phyloP scores from a whole-genome alignment of 495 filamentous ascomycete genomes.

The Chaetomidium leptoderma region DNA sequence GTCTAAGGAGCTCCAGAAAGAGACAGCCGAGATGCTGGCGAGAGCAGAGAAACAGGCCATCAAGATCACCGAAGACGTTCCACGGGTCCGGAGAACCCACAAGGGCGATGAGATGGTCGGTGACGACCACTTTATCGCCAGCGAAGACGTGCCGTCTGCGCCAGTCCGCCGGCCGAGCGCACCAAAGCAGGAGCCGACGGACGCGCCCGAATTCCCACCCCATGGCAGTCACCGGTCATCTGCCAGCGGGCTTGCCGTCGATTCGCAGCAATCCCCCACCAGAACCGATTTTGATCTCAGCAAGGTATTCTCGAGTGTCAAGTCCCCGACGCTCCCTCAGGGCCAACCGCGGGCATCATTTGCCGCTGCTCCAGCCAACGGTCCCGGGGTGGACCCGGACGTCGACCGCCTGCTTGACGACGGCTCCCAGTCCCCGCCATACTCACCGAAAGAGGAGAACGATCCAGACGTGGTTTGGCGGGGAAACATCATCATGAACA shows the following conservation, averaged over 20 bases:
- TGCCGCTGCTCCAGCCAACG: constrained; percentile 40
- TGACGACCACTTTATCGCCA: constrained; percentile 47
- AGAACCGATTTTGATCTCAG: constrained; percentile 63
- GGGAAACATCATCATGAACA: constrained; percentile 71
- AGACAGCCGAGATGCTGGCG: constrained; percentile 66
- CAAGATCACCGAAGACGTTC: constrained; percentile 74
- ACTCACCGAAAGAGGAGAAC: constrained; percentile 57
- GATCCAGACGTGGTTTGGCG: constrained; percentile 71
- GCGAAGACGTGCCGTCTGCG: constrained; percentile 39
- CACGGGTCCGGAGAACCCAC: constrained; percentile 83
- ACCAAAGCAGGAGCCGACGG: constrained; percentile 20
- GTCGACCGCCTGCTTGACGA: constrained; percentile 89
- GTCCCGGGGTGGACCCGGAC: constrained; percentile 69
- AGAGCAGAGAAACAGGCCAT: constrained; percentile 80
- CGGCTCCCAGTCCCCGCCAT: constrained; percentile 74
- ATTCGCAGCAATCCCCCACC: constrained; percentile 48
- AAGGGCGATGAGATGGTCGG: constrained; percentile 92
- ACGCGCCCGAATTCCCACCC: background rate
- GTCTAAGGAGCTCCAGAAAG: constrained; percentile 79
- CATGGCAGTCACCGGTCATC: constrained; percentile 1
- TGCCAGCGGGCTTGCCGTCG: constrained; percentile 39
- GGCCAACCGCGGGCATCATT: constrained; percentile 45
- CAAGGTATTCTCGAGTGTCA: constrained; percentile 64
- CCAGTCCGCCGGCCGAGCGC: constrained; percentile 36
- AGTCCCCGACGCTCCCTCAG: constrained; percentile 50